Evolutionary conservation across 148 eudicot genomes (phyloP).

Genomic region (Camellia japonica): DNA sequence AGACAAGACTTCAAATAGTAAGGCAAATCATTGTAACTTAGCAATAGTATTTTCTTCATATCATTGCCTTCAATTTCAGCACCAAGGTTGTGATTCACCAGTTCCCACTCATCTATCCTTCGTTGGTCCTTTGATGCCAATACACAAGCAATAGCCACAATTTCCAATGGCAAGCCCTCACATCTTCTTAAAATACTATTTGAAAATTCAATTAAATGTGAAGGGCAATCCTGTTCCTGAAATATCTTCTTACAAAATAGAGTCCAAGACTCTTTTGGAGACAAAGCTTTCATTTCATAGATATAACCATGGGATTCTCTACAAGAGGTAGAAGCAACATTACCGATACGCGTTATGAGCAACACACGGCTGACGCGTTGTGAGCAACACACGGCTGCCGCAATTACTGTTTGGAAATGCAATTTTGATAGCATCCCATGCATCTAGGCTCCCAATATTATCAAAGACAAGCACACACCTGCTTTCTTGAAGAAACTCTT

Average conservation of each 20-base stretch:
- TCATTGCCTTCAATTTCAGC: no score
- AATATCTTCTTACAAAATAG: slow-evolving; percentile 11
- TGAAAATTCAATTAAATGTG: not conserved
- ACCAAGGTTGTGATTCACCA: no score
- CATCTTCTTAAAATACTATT: slow-evolving; percentile 15
- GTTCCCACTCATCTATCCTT: no score
- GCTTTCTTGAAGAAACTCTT: not conserved
- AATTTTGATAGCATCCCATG: slow-evolving; percentile 15
- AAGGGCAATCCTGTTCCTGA: slow-evolving; percentile 4
- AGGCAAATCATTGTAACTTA: not conserved
- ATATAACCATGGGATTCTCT: not conserved
- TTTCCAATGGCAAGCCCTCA: slow-evolving; percentile 21
- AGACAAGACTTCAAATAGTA: slow-evolving; percentile 11
- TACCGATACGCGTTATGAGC: no score
- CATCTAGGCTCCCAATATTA: slow-evolving; percentile 9
- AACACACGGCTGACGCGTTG: no score
- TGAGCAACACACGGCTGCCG: slow-evolving; percentile 11
- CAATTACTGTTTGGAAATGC: slow-evolving; percentile 2
- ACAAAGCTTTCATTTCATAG: not conserved
- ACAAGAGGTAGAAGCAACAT: not conserved
- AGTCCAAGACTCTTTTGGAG: slow-evolving; percentile 5
- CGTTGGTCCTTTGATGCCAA: no score
- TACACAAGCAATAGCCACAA: slow-evolving; percentile 16
- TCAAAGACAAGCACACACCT: slow-evolving; percentile 15
- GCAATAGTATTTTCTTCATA: no score